Conservation (phyloP, 805 yeast species). For the Candida pseudoglaebosa region DNA sequence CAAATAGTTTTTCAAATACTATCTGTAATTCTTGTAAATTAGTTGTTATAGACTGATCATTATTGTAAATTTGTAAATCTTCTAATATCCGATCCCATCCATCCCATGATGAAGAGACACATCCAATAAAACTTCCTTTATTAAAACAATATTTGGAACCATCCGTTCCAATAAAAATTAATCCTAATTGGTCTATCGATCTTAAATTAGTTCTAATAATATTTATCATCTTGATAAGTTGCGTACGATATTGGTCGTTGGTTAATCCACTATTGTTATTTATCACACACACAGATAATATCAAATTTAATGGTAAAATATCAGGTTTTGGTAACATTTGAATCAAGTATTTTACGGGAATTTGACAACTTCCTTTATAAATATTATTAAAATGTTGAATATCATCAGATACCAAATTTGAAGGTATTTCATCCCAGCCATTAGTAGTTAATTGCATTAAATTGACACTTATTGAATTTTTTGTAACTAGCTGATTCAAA, state of each 20-base stretch:
- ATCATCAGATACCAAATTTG: slow-evolving; percentile 35
- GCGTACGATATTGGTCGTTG: slow-evolving; percentile 23
- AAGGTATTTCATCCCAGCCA: slow-evolving; percentile 42
- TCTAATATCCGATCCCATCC: slow-evolving; percentile 46
- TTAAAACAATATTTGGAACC: slow-evolving; percentile 33
- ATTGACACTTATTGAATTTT: slow-evolving; percentile 19
- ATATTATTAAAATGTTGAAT: slow-evolving; percentile 34
- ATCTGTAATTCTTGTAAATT: slow-evolving; percentile 21
- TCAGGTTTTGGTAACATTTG: slow-evolving; percentile 41
- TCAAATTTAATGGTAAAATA: slow-evolving; percentile 34
- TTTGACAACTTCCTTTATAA: slow-evolving; percentile 33
- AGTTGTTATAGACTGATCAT: slow-evolving; percentile 9
- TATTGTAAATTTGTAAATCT: slow-evolving; percentile 27
- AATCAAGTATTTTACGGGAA: slow-evolving; percentile 37
- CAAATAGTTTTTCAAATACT: slow-evolving; percentile 24
- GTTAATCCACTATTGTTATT: slow-evolving; percentile 23
- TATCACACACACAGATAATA: slow-evolving; percentile 40
- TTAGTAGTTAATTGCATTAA: slow-evolving; percentile 48
- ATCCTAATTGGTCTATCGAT: slow-evolving; percentile 42
- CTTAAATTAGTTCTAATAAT: slow-evolving; percentile 25
- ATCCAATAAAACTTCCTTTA: slow-evolving; percentile 45
- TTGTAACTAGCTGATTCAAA: slow-evolving; percentile 14
- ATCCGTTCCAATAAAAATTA: slow-evolving; percentile 46
- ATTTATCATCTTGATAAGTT: not conserved
- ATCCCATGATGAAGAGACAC: slow-evolving; percentile 41